Evolutionary conservation across 495 filamentous ascomycete genomes (phyloP).

Genomic region (Xylaria nigripes): DNA sequence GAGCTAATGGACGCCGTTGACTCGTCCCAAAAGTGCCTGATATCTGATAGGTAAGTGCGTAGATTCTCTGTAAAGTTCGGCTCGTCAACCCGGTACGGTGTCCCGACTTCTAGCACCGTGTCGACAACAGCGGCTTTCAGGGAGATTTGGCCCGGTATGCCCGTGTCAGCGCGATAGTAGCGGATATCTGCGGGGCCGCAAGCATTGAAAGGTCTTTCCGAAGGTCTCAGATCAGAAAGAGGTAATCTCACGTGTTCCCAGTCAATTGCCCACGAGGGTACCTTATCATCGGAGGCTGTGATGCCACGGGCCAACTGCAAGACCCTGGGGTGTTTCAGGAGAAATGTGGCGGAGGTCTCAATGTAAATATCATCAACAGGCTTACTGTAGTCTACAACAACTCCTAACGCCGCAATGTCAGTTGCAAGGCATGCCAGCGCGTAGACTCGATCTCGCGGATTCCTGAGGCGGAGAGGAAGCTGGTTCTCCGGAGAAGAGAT

Average conservation of each 20-base stretch:
- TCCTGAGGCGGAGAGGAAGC: constrained; percentile 7
- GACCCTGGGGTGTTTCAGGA: neutral
- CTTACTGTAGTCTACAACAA: constrained; percentile 15
- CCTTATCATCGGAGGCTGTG: neutral
- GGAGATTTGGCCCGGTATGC: neutral
- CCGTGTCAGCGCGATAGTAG: constrained; percentile 8
- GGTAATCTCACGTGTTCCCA: constrained; percentile 7
- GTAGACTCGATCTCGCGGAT: constrained; percentile 20
- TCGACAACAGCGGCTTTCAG: constrained; percentile 6
- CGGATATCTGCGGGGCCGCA: constrained; percentile 11
- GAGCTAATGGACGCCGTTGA: constrained; percentile 12
- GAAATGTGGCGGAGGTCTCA: constrained; percentile 7
- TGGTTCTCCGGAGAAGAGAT: neutral
- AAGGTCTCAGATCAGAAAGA: neutral
- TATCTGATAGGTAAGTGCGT: constrained; percentile 6
- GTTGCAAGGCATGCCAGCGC: constrained; percentile 16
- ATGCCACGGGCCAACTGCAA: constrained; percentile 9
- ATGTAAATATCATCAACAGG: constrained; percentile 3
- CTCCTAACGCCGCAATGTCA: neutral
- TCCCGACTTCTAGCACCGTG: constrained; percentile 3
- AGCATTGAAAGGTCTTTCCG: constrained; percentile 7
- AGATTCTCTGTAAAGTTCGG: neutral
- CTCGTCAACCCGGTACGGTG: neutral
- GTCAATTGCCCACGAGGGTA: constrained; percentile 8
- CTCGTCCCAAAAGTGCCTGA: constrained; percentile 11